Conservation (phyloP, 2,329 filamentous ascomycete genomes). For the Colletotrichum gigasporum region DNA sequence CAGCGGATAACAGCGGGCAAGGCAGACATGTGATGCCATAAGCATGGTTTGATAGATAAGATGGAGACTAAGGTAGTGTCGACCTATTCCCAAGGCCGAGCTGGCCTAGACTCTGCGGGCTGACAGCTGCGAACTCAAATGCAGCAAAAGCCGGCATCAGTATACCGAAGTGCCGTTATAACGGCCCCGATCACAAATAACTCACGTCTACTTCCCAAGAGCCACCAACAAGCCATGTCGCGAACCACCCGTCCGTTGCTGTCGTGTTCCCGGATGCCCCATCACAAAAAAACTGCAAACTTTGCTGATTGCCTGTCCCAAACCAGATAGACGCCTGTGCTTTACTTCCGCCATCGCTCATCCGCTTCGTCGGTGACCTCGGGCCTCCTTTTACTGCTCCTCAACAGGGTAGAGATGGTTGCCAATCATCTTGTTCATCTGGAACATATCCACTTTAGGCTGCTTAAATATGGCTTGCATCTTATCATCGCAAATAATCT, state of each 20-base stretch:
- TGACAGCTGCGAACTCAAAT: conserved; percentile 8
- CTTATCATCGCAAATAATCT: conserved; percentile 91
- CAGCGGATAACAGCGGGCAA: no score
- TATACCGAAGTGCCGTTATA: no score
- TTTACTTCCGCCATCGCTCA: not conserved
- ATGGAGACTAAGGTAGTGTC: conserved; percentile 7
- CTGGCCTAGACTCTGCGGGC: not conserved
- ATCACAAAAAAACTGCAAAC: conserved; percentile 11
- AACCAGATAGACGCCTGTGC: conserved; percentile 24
- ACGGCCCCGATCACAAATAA: no score
- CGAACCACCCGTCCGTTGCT: conserved; percentile 3
- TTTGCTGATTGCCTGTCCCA: conserved; percentile 18
- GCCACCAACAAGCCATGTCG: not conserved
- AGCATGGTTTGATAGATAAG: not conserved
- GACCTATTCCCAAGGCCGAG: conserved; percentile 15
- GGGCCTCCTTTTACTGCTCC: conserved; percentile 41
- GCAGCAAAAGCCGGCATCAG: conserved; percentile 1
- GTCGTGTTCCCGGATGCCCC: conserved; percentile 14
- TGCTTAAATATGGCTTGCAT: conserved; percentile 94
- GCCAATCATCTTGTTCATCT: conserved; percentile 96
- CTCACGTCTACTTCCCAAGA: not conserved
- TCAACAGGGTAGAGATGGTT: conserved; percentile 89
- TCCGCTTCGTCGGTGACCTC: not conserved
- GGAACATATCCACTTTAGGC: conserved; percentile 96
- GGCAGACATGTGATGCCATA: not conserved